Evolutionary conservation across 2,329 filamentous ascomycete genomes (phyloP).

Genomic region (Chaetomium globosum): DNA sequence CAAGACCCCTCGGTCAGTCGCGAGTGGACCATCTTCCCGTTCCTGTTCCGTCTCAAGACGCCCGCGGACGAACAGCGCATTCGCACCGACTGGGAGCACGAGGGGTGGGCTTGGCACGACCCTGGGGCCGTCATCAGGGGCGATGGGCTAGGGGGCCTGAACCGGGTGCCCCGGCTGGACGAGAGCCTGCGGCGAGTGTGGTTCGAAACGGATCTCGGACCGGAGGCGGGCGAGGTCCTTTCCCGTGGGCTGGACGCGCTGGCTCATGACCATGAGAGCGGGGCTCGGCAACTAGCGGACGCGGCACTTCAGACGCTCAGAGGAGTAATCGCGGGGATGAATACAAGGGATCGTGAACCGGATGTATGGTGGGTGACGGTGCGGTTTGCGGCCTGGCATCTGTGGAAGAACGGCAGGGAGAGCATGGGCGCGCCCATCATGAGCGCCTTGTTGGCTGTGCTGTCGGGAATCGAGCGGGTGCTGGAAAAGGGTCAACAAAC

Average conservation of each 20-base stretch:
- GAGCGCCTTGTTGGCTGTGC: constrained; percentile 50
- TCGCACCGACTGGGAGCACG: constrained; percentile 64
- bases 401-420: constrained; percentile 67
- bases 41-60: constrained; percentile 57
- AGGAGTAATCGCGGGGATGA: constrained; percentile 47
- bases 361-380: constrained; percentile 58
- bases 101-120: constrained; percentile 59
- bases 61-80: constrained; percentile 50
- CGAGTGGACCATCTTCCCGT: constrained; percentile 66
- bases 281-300: constrained; percentile 60
- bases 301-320: constrained; percentile 55
- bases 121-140: constrained; percentile 55
- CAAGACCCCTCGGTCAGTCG: constrained; percentile 55
- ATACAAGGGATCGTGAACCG: constrained; percentile 30
- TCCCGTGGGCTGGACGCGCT: constrained; percentile 52
- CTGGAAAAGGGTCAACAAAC: constrained; percentile 34
- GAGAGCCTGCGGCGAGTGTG: constrained; percentile 62
- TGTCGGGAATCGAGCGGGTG: constrained; percentile 47
- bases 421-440: constrained; percentile 66
- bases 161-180: constrained; percentile 59
- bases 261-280: constrained; percentile 60
- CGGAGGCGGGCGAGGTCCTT: constrained; percentile 50
- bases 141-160: constrained; percentile 45
- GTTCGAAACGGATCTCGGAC: constrained; percentile 57
- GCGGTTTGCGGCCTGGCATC: constrained; percentile 62